phyloP scores from a whole-genome alignment of 2,329 filamentous ascomycete species.

The Fusarium falciforme region DNA sequence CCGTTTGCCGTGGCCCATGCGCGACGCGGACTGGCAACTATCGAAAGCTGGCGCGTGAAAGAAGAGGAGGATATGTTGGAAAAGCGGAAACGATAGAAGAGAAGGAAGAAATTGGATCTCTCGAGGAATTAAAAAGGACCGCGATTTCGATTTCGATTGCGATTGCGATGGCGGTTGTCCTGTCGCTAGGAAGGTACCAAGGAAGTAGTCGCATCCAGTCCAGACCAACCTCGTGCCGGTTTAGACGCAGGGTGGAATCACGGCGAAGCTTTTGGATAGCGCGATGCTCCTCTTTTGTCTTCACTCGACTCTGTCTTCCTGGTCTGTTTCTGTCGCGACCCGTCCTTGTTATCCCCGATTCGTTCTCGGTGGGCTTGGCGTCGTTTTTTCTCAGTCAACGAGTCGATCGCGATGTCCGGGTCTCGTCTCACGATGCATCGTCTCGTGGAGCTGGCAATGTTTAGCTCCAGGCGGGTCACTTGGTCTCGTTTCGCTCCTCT shows the following conservation, averaged over 20 bases:
- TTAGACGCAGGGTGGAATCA: slow-evolving; percentile 15
- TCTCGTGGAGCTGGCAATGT: slow-evolving; percentile 3
- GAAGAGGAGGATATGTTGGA: slow-evolving; percentile 12
- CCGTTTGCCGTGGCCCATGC: slow-evolving; percentile 26
- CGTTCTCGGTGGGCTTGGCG: not conserved
- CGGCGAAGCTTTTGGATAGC: slow-evolving; percentile 21
- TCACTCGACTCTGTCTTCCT: not conserved
- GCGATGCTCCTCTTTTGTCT: not conserved
- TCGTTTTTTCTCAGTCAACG: not conserved
- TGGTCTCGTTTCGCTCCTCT: not conserved
- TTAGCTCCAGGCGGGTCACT: not conserved
- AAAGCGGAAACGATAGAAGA: not conserved
- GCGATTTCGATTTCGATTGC: not conserved
- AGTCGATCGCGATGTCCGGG: not conserved
- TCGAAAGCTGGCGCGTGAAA: slow-evolving; percentile 3
- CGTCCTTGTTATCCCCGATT: slow-evolving; percentile 4
- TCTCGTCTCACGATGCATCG: not conserved
- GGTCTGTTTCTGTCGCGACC: not conserved
- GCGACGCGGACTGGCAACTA: slow-evolving; percentile 14
- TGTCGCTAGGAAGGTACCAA: not conserved
- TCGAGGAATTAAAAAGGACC: not conserved
- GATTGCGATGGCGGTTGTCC: slow-evolving; percentile 3
- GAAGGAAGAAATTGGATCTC: not conserved
- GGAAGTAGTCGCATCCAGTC: not conserved
- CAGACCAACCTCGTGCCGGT: slow-evolving; percentile 3